These are phyloP conservation scores for Ambispora gerdemannii DNA, from an alignment of 192 early-diverging fungal species.

Conservation along the genomic window DNA sequence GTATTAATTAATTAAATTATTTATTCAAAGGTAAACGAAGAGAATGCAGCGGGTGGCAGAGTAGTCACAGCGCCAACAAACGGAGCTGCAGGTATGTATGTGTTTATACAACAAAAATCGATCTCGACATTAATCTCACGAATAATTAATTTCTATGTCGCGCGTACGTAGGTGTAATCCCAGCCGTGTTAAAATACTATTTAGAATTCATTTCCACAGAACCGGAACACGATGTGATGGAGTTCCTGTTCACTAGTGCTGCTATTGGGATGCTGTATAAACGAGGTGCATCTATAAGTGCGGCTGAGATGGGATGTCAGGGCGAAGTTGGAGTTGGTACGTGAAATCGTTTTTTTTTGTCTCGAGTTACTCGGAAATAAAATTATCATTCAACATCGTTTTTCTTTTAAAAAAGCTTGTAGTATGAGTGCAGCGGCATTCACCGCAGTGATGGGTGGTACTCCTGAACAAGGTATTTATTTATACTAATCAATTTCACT, in stretches of 20 bases:
- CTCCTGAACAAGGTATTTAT: conserved; percentile 57
- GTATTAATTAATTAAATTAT: not conserved
- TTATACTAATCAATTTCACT: not conserved
- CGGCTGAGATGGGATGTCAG: conserved; percentile 97
- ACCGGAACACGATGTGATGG: conserved; percentile 80
- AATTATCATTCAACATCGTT: not conserved
- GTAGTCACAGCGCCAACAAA: conserved; percentile 96
- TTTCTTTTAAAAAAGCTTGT: conserved; percentile 55
- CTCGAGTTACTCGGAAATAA: not conserved
- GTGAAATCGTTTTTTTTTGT: not conserved
- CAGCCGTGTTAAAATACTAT: conserved; percentile 92
- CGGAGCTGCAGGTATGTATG: conserved; percentile 77
- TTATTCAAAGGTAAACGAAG: conserved; percentile 63
- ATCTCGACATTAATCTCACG: too few species aligned
- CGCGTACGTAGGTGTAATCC: conserved; percentile 68
- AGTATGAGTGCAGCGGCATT: conserved; percentile 95
- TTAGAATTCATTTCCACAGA: conserved; percentile 90
- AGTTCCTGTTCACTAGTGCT: conserved; percentile 88
- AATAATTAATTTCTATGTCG: too few species aligned
- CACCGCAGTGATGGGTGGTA: conserved; percentile 94
- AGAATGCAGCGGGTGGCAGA: conserved; percentile 77
- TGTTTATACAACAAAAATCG: too few species aligned
- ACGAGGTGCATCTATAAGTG: conserved; percentile 88
- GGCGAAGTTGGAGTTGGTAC: conserved; percentile 88
- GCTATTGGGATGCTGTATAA: conserved; percentile 98